Conservation (phyloP, 345 rosid species). For the Punica granatum region DNA sequence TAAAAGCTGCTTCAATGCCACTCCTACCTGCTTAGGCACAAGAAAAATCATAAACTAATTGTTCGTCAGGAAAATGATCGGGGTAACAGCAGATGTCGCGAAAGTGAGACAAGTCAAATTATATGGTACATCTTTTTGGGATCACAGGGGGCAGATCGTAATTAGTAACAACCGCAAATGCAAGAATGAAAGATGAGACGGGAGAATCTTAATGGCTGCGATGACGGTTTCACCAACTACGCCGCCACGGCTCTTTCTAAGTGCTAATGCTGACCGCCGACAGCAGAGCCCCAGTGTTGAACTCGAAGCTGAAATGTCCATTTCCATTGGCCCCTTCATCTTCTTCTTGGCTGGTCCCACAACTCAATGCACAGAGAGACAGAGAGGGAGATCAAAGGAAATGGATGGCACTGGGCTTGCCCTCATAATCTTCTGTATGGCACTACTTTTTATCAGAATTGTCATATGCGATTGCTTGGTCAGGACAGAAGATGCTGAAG, state of each 20-base stretch:
- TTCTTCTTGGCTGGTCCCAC: slow-evolving; percentile 5
- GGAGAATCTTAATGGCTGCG: slow-evolving; percentile 33
- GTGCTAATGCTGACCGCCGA: slow-evolving; percentile 45
- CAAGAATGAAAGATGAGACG: not conserved
- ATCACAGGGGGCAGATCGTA: no score
- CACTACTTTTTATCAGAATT: no score
- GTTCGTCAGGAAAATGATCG: no score
- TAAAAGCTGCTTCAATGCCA: slow-evolving; percentile 36
- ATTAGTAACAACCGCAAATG: no score
- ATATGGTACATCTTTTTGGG: no score
- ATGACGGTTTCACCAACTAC: slow-evolving; percentile 31
- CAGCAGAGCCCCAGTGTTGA: slow-evolving; percentile 42
- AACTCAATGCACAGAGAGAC: no score
- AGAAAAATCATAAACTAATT: no score
- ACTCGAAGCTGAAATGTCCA: slow-evolving; percentile 28
- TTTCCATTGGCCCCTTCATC: slow-evolving; percentile 26
- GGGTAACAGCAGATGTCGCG: not conserved
- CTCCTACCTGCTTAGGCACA: slow-evolving; percentile 28
- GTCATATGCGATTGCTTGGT: not conserved
- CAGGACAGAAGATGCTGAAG: not conserved
- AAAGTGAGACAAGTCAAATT: no score
- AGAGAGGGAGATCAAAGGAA: no score
- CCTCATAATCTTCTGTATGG: not conserved
- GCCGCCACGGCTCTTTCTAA: slow-evolving; percentile 45
- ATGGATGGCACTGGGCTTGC: not conserved